Percentiles rank a stretch among this genome's conserved stretches.
Evolutionary conservation across 2,329 filamentous ascomycete genomes (phyloP).

Genomic region (Botrytis squamosa): DNA sequence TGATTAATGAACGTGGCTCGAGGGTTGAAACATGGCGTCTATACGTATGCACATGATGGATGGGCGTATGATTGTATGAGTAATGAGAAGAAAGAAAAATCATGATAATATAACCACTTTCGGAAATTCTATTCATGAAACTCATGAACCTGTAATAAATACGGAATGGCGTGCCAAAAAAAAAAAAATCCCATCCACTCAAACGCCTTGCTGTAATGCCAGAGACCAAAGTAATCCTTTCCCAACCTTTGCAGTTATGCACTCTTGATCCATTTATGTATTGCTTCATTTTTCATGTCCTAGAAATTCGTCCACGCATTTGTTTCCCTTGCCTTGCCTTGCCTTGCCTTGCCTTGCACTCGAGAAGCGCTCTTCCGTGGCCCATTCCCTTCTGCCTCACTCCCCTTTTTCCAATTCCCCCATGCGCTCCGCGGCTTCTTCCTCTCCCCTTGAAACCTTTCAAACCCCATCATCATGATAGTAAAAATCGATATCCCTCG

Average conservation of each 20-base stretch:
- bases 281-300: neutral
- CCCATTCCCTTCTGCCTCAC: neutral
- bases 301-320: neutral
- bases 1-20: neutral
- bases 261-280: neutral
- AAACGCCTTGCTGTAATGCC: slow-evolving; percentile 20
- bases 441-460: neutral
- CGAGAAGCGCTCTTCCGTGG: neutral
- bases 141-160: neutral
- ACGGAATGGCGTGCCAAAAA: neutral
- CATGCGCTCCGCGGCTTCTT: neutral
- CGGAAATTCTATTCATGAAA: neutral
- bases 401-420: neutral
- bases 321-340: neutral
- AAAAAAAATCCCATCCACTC: neutral
- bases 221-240: neutral
- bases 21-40: neutral
- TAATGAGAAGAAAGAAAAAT: neutral
- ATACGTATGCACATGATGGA: neutral
- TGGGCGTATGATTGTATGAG: slow-evolving; percentile 3
- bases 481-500: slow-evolving; percentile 86
- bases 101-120: neutral
- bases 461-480: slow-evolving; percentile 83
- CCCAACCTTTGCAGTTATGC: neutral
- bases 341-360: neutral